Percentiles rank a stretch among this genome's conserved stretches.
These are phyloP conservation scores for Sugiyamaella valdiviana DNA, from an alignment of 805 yeast genomes.

Conservation along the genomic window DNA sequence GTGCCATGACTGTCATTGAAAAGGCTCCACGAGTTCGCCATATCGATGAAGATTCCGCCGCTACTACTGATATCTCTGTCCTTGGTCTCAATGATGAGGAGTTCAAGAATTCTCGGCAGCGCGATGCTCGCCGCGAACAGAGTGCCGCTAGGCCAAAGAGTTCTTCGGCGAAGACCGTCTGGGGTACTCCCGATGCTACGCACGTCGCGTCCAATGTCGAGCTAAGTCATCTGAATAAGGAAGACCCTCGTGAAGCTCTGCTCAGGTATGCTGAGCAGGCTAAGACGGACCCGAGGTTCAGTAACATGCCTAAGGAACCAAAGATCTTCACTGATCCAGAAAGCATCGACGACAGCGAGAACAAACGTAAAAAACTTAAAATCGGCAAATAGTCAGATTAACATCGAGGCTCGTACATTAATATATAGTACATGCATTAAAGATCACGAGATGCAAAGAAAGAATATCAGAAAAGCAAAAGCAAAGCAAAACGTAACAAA, in stretches of 20 bases:
- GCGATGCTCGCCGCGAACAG: neutral
- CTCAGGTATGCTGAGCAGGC: constrained; percentile 29
- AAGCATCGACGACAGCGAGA: constrained; percentile 2
- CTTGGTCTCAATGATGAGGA: constrained; percentile 26
- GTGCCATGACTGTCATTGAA: constrained; percentile 26
- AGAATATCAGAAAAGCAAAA: neutral
- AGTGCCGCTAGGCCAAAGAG: constrained; percentile 1
- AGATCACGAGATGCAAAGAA: neutral
- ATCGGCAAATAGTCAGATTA: constrained; percentile 3
- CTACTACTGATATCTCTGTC: constrained; percentile 24
- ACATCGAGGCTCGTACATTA: neutral
- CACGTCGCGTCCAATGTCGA: constrained; percentile 19
- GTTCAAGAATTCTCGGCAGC: constrained; percentile 9
- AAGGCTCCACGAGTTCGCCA: constrained; percentile 27
- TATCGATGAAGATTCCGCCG: constrained; percentile 27
- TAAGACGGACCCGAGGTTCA: constrained; percentile 22
- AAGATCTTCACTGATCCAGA: constrained; percentile 8
- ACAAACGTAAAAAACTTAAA: constrained; percentile 4
- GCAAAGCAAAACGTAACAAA: constrained; percentile 2
- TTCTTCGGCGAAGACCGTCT: constrained; percentile 3
- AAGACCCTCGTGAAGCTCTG: constrained; percentile 33
- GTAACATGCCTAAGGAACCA: constrained; percentile 3
- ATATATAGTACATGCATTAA: constrained; percentile 2
- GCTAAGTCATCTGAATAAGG: constrained; percentile 15
- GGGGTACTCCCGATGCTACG: constrained; percentile 24